phyloP scores from a whole-genome alignment of 1,139 yeast species.

The Sugiyamaella grinbergsii region DNA sequence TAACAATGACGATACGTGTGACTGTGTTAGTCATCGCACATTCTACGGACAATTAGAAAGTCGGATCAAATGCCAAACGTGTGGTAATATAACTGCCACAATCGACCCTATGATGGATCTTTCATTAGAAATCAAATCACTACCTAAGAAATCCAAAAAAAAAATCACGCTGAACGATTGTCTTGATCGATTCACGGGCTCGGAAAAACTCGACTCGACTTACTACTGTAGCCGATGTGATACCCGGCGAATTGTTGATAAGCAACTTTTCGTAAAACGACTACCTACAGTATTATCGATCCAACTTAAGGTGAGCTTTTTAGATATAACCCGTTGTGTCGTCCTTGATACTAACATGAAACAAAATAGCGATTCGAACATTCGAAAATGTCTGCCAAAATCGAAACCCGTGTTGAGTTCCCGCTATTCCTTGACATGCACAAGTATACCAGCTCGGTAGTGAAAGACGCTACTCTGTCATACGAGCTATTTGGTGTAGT shows the following conservation, averaged over 20 bases:
- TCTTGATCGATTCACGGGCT: conserved; percentile 70
- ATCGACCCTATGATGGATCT: conserved; percentile 90
- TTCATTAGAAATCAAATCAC: conserved; percentile 59
- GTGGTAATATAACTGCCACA: conserved; percentile 65
- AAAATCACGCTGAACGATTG: conserved; percentile 57
- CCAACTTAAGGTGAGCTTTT: conserved; percentile 64
- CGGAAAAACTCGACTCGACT: conserved; percentile 73
- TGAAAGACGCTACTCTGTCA: conserved; percentile 37
- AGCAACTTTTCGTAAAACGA: conserved; percentile 65
- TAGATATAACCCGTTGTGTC: no score
- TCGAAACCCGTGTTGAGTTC: conserved; percentile 71
- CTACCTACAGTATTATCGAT: conserved; percentile 79
- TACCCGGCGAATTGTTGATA: conserved; percentile 63
- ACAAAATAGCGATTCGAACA: conserved; percentile 25
- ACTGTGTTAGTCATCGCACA: conserved; percentile 78
- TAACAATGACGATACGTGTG: conserved; percentile 49
- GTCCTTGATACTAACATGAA: no score
- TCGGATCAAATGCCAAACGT: conserved; percentile 70
- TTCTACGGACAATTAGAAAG: conserved; percentile 76
- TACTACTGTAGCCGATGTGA: conserved; percentile 72
- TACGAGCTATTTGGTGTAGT: conserved; percentile 86
- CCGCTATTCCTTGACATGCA: conserved; percentile 74
- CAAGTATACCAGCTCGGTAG: conserved; percentile 49
- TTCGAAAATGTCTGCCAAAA: conserved; percentile 54
- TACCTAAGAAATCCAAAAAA: conserved; percentile 19